phyloP scores from a whole-genome alignment of 2,329 filamentous ascomycete species.

The Arthrocladium fulminans region DNA sequence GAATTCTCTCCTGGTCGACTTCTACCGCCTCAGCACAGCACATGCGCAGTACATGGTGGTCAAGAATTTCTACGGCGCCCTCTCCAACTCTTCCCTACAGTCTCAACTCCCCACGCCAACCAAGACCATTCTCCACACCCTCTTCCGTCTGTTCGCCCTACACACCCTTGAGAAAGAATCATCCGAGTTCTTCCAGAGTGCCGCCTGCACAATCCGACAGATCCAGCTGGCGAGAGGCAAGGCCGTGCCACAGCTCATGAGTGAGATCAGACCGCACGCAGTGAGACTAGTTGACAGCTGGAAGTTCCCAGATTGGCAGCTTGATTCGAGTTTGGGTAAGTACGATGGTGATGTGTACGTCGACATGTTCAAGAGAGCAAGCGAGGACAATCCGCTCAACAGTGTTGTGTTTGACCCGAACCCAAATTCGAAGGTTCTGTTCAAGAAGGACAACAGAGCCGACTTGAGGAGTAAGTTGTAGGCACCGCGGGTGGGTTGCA shows the following conservation, averaged over 20 bases:
- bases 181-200: constrained; percentile 62
- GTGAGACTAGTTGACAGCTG: constrained; percentile 63
- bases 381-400: constrained; percentile 65
- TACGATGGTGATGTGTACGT: constrained; percentile 69
- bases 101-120: constrained; percentile 51
- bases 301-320: constrained; percentile 70
- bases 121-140: constrained; percentile 51
- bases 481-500: no score
- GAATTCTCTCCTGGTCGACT: constrained; percentile 70
- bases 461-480: constrained; percentile 22
- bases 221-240: constrained; percentile 61
- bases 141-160: constrained; percentile 58
- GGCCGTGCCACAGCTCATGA: constrained; percentile 59
- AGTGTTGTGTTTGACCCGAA: constrained; percentile 63
- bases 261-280: constrained; percentile 65
- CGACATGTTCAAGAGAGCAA: constrained; percentile 65
- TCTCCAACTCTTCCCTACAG: constrained; percentile 48
- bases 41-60: constrained; percentile 70
- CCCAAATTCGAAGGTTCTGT: constrained; percentile 51
- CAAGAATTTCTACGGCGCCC: constrained; percentile 66
- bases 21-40: constrained; percentile 65
- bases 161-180: constrained; percentile 61
- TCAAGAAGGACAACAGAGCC: constrained; percentile 45
- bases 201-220: constrained; percentile 61
- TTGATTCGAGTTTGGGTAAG: constrained; percentile 61